Percentiles rank a stretch among this genome's conserved stretches.
phyloP scores from a whole-genome alignment of 805 yeast species.

The Candida broadrunensis region DNA sequence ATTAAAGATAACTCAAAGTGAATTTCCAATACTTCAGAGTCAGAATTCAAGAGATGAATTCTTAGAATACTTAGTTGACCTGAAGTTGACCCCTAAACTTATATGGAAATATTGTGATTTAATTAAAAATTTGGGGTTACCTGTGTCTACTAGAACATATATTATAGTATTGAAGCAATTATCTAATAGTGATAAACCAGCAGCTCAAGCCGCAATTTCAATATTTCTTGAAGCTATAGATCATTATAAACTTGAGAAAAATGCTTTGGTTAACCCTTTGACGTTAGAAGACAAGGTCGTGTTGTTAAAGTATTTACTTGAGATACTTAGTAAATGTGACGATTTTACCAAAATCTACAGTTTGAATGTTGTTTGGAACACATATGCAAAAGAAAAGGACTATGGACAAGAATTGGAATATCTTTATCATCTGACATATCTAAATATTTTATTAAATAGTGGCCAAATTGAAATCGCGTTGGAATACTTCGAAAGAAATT shows the following conservation, averaged over 20 bases:
- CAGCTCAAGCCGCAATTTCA: background rate
- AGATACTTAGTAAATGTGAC: constrained; percentile 7
- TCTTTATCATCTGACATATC: constrained; percentile 16
- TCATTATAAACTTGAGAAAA: constrained; percentile 1
- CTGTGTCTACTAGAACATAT: constrained; percentile 1
- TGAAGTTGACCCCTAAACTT: background rate
- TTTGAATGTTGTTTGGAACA: constrained; percentile 21
- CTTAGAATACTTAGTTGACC: background rate
- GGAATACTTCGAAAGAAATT: constrained; percentile 11
- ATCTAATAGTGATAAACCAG: background rate
- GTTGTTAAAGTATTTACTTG: constrained; percentile 4
- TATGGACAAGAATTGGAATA: constrained; percentile 7
- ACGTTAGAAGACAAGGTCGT: background rate
- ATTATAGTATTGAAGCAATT: constrained; percentile 2
- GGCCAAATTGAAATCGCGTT: constrained; percentile 20
- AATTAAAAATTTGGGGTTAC: background rate
- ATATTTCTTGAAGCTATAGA: constrained; percentile 1
- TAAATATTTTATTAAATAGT: constrained; percentile 20
- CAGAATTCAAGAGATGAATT: background rate
- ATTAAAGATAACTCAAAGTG: background rate
- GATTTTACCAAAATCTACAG: constrained; percentile 18
- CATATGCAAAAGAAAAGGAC: constrained; percentile 7
- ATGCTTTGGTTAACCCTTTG: background rate
- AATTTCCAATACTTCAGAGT: background rate
- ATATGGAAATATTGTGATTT: background rate